phyloP scores from a whole-genome alignment of 768 basidiomycete species.

The Pleurotus cornucopiae region DNA sequence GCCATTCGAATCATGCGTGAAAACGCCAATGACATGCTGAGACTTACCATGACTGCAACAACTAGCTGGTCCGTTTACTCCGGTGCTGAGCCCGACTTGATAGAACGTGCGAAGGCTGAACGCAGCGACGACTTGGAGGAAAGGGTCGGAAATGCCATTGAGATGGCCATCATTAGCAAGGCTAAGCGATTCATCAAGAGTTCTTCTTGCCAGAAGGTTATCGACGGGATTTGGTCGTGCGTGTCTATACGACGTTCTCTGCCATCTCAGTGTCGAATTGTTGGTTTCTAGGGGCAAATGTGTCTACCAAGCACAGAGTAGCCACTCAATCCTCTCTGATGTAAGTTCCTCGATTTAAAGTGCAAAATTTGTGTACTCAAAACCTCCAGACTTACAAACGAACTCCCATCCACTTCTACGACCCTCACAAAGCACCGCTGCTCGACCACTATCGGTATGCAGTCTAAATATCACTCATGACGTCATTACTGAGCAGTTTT shows the following conservation, averaged over 20 bases:
- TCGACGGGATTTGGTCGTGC: constrained; percentile 77
- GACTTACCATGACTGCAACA: constrained; percentile 66
- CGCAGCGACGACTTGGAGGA: constrained; percentile 72
- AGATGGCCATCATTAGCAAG: constrained; percentile 85
- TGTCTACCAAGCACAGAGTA: constrained; percentile 87
- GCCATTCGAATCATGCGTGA: constrained; percentile 77
- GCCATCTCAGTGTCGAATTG: constrained; percentile 4
- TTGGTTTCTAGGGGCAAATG: constrained; percentile 66
- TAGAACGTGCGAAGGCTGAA: constrained; percentile 58
- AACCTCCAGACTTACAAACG: constrained; percentile 82
- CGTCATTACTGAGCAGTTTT: background rate
- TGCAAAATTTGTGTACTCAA: background rate
- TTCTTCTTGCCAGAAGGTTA: constrained; percentile 86
- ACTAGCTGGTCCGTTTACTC: constrained; percentile 80
- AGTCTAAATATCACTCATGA: background rate
- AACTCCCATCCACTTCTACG: constrained; percentile 89
- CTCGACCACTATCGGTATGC: constrained; percentile 90
- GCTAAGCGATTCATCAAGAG: constrained; percentile 89
- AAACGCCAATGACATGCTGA: constrained; percentile 63
- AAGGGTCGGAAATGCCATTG: constrained; percentile 86
- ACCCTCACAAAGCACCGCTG: constrained; percentile 90
- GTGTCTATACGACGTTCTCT: constrained; percentile 16
- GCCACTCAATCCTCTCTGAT: constrained; percentile 86
- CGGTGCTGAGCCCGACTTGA: constrained; percentile 59
- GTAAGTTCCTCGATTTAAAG: constrained; percentile 34